These are phyloP conservation scores for Lactarius pseudohatsudake DNA, from an alignment of 768 basidiomycete species.

Conservation along the genomic window DNA sequence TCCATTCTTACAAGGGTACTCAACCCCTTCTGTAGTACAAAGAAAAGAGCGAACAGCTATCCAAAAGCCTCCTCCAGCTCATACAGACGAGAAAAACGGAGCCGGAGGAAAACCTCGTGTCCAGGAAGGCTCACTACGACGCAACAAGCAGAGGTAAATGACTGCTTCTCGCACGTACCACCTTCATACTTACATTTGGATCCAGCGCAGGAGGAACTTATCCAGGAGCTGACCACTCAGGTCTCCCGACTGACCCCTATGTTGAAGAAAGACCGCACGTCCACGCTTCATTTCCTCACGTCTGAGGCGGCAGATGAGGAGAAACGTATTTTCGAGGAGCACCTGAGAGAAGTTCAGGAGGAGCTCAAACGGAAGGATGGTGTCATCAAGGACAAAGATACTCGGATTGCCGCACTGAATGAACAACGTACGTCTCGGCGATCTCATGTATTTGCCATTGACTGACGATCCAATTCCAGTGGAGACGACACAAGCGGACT, in stretches of 20 bases:
- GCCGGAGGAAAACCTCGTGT: slow-evolving; percentile 54
- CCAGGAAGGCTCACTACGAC: slow-evolving; percentile 52
- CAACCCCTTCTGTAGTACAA: slow-evolving; percentile 17
- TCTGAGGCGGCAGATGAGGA: slow-evolving; percentile 74
- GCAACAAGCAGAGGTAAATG: slow-evolving; percentile 51
- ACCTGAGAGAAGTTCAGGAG: slow-evolving; percentile 46
- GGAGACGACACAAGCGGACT: slow-evolving; percentile 50
- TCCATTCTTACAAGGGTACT: neutral
- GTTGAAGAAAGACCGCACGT: slow-evolving; percentile 47
- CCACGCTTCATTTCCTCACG: slow-evolving; percentile 65
- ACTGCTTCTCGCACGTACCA: neutral
- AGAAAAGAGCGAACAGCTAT: slow-evolving; percentile 40
- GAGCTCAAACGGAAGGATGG: slow-evolving; percentile 45
- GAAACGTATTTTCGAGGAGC: slow-evolving; percentile 51
- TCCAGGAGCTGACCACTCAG: slow-evolving; percentile 54
- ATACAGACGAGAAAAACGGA: slow-evolving; percentile 62
- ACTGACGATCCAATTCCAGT: slow-evolving; percentile 39
- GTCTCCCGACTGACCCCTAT: slow-evolving; percentile 57
- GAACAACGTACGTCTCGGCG: slow-evolving; percentile 44
- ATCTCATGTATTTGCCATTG: slow-evolving; percentile 10
- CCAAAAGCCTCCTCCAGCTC: slow-evolving; percentile 58
- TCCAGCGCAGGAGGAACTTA: slow-evolving; percentile 58
- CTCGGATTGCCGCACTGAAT: slow-evolving; percentile 47
- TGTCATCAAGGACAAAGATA: slow-evolving; percentile 45
- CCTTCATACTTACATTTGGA: slow-evolving; percentile 9